Conservation (phyloP, 2,329 filamentous ascomycete genomes). For the Phoma sp. region DNA sequence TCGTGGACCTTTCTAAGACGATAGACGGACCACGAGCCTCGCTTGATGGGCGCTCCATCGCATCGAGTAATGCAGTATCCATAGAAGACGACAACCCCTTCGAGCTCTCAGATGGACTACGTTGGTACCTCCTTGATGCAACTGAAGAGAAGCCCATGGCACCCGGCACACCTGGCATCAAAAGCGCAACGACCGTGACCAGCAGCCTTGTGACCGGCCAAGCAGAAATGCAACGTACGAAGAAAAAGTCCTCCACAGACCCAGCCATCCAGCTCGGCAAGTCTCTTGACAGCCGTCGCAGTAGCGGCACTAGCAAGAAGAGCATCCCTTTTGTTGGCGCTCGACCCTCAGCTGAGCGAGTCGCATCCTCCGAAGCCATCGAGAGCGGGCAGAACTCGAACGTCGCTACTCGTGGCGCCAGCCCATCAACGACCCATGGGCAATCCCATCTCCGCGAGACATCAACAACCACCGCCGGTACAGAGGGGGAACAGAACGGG, state of each 20-base stretch:
- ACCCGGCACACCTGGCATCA: slow-evolving; percentile 85
- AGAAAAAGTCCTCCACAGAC: slow-evolving; percentile 52
- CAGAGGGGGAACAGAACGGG: slow-evolving; percentile 39
- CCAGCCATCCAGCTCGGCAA: slow-evolving; percentile 68
- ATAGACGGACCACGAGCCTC: slow-evolving; percentile 60
- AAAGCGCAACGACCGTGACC: slow-evolving; percentile 86
- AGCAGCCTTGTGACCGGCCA: slow-evolving; percentile 86
- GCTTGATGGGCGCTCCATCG: slow-evolving; percentile 53
- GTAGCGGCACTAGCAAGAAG: slow-evolving; percentile 84
- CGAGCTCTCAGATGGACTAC: slow-evolving; percentile 89
- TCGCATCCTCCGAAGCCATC: slow-evolving; percentile 29
- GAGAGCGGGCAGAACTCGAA: slow-evolving; percentile 38
- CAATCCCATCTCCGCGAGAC: slow-evolving; percentile 45
- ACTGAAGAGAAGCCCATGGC: slow-evolving; percentile 87
- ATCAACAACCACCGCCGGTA: slow-evolving; percentile 28
- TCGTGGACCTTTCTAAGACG: slow-evolving; percentile 88
- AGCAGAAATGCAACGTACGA: slow-evolving; percentile 64
- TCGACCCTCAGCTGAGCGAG: slow-evolving; percentile 37
- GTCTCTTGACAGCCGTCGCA: slow-evolving; percentile 88
- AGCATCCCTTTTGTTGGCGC: slow-evolving; percentile 57
- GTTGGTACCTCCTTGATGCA: slow-evolving; percentile 96
- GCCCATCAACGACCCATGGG: slow-evolving; percentile 40
- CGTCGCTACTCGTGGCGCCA: slow-evolving; percentile 40
- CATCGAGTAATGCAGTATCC: slow-evolving; percentile 61
- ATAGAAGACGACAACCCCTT: slow-evolving; percentile 95